These are phyloP conservation scores for Hanseniaspora uvarum DNA, from an alignment of 1,139 yeast genomes.

Conservation along the genomic window DNA sequence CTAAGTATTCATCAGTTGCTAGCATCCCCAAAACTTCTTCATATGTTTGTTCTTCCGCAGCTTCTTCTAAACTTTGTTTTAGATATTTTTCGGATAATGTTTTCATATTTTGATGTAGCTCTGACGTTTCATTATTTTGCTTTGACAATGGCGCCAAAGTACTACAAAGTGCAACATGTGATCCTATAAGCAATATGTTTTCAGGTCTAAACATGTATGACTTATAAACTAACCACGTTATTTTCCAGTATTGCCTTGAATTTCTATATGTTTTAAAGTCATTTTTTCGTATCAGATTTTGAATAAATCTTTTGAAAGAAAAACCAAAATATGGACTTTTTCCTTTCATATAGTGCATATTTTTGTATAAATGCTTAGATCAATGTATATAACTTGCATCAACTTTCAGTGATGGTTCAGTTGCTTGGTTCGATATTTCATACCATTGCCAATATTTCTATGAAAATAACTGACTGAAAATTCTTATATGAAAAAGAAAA, in stretches of 20 bases:
- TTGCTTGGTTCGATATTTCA: too few species aligned
- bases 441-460: too few species aligned
- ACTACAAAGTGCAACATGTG: conserved; percentile 53
- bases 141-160: conserved; percentile 24
- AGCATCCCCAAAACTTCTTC: conserved; percentile 14
- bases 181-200: conserved; percentile 68
- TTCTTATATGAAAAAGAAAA: background rate
- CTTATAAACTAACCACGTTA: conserved; percentile 13
- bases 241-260: conserved; percentile 9
- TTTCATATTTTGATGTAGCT: background rate
- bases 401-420: background rate
- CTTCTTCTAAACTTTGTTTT: conserved; percentile 26
- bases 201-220: conserved; percentile 40
- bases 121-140: background rate
- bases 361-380: background rate
- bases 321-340: conserved; percentile 5
- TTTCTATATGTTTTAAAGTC: background rate
- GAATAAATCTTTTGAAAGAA: conserved; percentile 6
- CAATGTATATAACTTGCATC: background rate
- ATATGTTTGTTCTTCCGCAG: conserved; percentile 10
- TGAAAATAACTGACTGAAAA: too few species aligned
- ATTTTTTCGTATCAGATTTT: background rate
- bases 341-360: background rate
- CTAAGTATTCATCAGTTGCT: conserved; percentile 6
- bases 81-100: conserved; percentile 32